Evolutionary conservation across 169 alveolate species (phyloP), one percentile per base, ranked within the genome.

Genomic region (Miamiensis avidus): DNA sequence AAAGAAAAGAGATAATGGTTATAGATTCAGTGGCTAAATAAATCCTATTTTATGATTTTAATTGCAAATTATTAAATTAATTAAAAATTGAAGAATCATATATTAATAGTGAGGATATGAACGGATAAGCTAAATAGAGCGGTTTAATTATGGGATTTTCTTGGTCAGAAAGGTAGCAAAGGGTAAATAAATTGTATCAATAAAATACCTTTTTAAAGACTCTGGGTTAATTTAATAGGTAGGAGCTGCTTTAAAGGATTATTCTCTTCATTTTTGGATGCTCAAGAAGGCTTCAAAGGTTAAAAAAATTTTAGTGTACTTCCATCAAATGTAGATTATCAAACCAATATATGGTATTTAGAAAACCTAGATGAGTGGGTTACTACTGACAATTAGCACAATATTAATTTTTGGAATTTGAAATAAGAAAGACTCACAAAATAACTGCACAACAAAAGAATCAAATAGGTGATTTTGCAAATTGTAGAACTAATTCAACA

Each of bases 301-400:
- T 65, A 49, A n/a, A 34, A 78, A 29, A 79, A 73, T 34, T 79
- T 86, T 74, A 72, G 78, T 28, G 78, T 83, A 0, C 83, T 76
- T n/a, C 49, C 32, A 25, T 83, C 74, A 0, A 73, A 85, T 29
- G 34, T 69, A 64, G 90, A 86, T 69, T 74, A 79, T 64, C 33
- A 86, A 65, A 49, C 74, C 15, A 86, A 86, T 30, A 86, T 86
- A n/a, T 86, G 90, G 90, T 86, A 81, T 86, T 75, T 86, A 28
- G 90, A 86, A 65, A 86, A 81, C 34, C 49, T 34, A 20, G 78
- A 86, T 74, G 74, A 79, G 77, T 86, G 90, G 90, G 49, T 86
- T 25, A 86, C 90, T 32, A 86, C 90, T 16, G 90, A 86, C 49
- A 33, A 75, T 4, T 79, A 78, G 6, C 69, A 79, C 31, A 34